phyloP scores from a whole-genome alignment of 2,329 filamentous ascomycete genomes.

The Neofusicoccum sp. region DNA sequence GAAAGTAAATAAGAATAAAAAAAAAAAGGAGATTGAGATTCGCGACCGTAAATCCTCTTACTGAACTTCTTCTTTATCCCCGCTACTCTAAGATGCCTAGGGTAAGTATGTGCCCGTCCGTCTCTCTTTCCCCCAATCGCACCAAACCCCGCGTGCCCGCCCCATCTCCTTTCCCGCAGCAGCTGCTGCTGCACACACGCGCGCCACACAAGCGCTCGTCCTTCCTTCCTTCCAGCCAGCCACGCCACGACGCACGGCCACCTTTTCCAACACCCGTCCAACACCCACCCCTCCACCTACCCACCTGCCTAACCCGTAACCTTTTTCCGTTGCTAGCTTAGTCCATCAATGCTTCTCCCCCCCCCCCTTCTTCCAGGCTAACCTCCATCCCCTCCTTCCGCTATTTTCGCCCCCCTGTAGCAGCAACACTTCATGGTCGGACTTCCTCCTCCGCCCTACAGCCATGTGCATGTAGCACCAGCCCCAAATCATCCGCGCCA shows the following conservation, averaged over 20 bases:
- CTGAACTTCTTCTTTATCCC: background rate
- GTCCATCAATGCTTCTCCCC: too few relatives aligned
- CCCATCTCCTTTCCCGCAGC: background rate
- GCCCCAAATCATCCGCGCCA: background rate
- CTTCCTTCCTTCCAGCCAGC: too few relatives aligned
- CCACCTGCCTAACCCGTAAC: too few relatives aligned
- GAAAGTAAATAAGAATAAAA: too few relatives aligned
- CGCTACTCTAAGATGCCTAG: background rate
- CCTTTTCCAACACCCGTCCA: too few relatives aligned
- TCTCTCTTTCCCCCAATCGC: background rate
- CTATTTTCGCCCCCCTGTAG: background rate
- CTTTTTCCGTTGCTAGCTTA: too few relatives aligned
- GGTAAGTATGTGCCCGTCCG: background rate
- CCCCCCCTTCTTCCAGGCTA: background rate
- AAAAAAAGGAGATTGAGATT: background rate
- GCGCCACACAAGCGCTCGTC: too few relatives aligned
- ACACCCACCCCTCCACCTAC: too few relatives aligned
- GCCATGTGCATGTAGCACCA: background rate
- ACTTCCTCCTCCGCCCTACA: constrained; percentile 1
- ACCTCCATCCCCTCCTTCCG: background rate
- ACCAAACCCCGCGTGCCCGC: background rate
- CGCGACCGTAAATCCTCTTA: background rate
- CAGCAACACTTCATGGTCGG: constrained; percentile 10
- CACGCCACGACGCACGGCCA: too few relatives aligned
- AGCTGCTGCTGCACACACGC: too few relatives aligned